Evolutionary conservation across 2,329 filamentous ascomycete genomes (phyloP), one percentile per base, ranked within the genome.

Genomic region (Trichoderma harzianum): DNA sequence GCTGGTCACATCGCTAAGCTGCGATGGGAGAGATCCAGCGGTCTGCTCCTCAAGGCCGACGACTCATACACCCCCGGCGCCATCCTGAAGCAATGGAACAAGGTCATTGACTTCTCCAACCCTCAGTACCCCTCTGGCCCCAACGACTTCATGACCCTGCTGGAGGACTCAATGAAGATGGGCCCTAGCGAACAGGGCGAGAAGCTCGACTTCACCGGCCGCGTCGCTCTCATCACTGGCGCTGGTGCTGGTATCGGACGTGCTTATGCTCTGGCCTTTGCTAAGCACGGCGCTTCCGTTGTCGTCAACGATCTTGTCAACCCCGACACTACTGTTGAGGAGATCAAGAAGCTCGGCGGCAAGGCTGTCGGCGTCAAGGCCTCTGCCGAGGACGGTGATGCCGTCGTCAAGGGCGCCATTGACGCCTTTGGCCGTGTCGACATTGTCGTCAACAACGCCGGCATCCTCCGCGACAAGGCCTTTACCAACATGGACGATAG

Each of bases 401-500:
- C 88, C 51, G 93, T 98, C 61, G 91, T 99, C 78, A 97, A 98
- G 88, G 91, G 89, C 72, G 95, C 95, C 70, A 97, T 99, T 78
- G 95, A 98, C 79, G 91, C 92, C 53, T 98, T 93, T 81, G 96
- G 96, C 77, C 93, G 96, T 77, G 89, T 99, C 77, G 96, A 99
- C 80, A 95, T 99, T 74, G 83, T 99, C 75, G 88, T 99, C 86
- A 99, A 99, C 90, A 99, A 99, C 79, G 96, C 96, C 68, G 96
- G 96, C 79, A 99, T 99, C 77, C 90, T 99, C 69, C 91, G 96
- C 63, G 96, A 99, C 87, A 98, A 98, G 90, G 95, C 96, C 53
- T 99, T 99, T 82, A 88, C 88, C 83, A 98, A 98, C 87, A 98
- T 99, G 95, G 93, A 95, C 73, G 96, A 99, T 80, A 91, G 90